Conservation (phyloP, 306 rosid genomes). For the Vicia faba region DNA sequence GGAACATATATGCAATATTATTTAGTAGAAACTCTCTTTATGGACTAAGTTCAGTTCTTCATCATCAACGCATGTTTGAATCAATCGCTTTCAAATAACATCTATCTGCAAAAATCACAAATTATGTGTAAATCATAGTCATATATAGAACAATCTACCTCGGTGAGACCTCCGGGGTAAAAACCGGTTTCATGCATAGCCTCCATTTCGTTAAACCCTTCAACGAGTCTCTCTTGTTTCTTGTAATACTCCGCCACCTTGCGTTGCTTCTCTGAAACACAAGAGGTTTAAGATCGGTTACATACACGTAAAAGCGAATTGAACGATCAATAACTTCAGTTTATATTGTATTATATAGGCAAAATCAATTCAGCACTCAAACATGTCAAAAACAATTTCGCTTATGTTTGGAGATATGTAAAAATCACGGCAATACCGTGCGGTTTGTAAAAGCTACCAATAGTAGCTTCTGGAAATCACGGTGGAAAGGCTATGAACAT, state of each 20-base stretch:
- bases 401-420: too few relatives aligned
- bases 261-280: slow-evolving; percentile 52
- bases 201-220: slow-evolving; percentile 84
- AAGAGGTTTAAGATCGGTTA: background rate
- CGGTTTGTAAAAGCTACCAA: too few relatives aligned
- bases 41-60: background rate
- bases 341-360: background rate
- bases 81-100: background rate
- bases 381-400: background rate
- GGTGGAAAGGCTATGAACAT: too few relatives aligned
- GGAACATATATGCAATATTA: slow-evolving; percentile 5
- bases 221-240: slow-evolving; percentile 73
- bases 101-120: too few relatives aligned
- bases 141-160: slow-evolving; percentile 49
- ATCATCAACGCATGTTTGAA: background rate
- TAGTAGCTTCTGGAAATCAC: too few relatives aligned
- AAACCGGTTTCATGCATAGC: slow-evolving; percentile 58
- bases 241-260: slow-evolving; percentile 72
- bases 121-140: background rate
- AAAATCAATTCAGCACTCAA: background rate
- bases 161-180: slow-evolving; percentile 66
- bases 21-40: background rate
- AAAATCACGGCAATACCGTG: too few relatives aligned
- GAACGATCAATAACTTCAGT: background rate
- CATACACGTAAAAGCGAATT: background rate